These are phyloP conservation scores for Xylariaceae sp. DNA, from an alignment of 2,329 filamentous ascomycete species.

Conservation along the genomic window DNA sequence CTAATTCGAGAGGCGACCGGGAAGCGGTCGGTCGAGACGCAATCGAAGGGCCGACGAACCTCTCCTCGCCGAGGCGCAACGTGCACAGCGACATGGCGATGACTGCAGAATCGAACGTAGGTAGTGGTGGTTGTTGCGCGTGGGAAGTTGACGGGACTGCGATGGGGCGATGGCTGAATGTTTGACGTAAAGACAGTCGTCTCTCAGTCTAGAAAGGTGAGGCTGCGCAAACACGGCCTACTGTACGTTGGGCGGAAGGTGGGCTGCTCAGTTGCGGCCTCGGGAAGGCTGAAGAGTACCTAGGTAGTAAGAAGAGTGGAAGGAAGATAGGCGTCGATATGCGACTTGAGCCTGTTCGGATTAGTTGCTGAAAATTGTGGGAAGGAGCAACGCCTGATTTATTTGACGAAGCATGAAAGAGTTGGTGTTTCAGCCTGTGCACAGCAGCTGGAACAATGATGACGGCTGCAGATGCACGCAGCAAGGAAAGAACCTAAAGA, in stretches of 20 bases:
- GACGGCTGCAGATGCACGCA: too few species aligned
- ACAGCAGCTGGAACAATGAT: too few species aligned
- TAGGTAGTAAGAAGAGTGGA: background rate
- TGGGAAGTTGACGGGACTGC: background rate
- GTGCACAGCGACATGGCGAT: conserved; percentile 75
- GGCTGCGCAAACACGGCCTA: background rate
- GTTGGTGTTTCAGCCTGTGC: too few species aligned
- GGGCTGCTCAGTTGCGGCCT: background rate
- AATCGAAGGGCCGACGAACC: conserved; percentile 49
- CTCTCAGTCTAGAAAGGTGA: background rate
- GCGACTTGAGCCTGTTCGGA: too few species aligned
- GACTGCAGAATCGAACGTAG: background rate
- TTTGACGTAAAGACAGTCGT: background rate
- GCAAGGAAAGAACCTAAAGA: too few species aligned
- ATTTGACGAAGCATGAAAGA: too few species aligned
- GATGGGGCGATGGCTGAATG: background rate
- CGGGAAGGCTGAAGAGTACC: background rate
- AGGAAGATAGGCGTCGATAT: too few species aligned
- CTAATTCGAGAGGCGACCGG: too few species aligned
- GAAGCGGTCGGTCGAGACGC: too few species aligned
- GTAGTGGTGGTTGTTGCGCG: background rate
- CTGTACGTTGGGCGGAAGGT: background rate
- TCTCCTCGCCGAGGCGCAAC: conserved; percentile 83
- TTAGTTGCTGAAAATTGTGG: too few species aligned
- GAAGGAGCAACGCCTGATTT: too few species aligned